Evolutionary conservation across 2,329 filamentous ascomycete genomes (phyloP).

Genomic region (Aureobasidium leucospermi): DNA sequence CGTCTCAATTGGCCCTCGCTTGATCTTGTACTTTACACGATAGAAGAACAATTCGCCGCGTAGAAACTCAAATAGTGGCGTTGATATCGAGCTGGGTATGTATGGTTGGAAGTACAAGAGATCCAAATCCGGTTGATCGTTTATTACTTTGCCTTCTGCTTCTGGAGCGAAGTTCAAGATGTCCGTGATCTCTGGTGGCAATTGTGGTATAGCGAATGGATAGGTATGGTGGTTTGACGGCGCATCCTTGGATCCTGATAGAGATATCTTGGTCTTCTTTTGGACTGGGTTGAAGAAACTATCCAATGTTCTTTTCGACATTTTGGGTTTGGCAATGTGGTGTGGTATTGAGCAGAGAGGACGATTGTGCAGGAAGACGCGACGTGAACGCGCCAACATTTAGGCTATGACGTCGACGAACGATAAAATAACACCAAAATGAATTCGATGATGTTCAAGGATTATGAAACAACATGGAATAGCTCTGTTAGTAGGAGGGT

Average conservation of each 20-base stretch:
- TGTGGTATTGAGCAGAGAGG: background rate
- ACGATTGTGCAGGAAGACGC: background rate
- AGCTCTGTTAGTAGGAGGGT: too few relatives aligned
- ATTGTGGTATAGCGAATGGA: slow-evolving; percentile 44
- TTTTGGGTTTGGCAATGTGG: slow-evolving; percentile 35
- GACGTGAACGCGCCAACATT: slow-evolving; percentile 11
- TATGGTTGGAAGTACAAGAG: slow-evolving; percentile 71
- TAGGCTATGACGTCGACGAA: slow-evolving; percentile 2
- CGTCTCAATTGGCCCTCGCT: slow-evolving; percentile 51
- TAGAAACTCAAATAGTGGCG: slow-evolving; percentile 62
- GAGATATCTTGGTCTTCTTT: slow-evolving; percentile 29
- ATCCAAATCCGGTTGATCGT: slow-evolving; percentile 63
- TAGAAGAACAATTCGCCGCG: slow-evolving; percentile 68
- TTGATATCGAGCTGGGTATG: slow-evolving; percentile 49
- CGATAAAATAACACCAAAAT: background rate
- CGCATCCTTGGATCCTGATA: slow-evolving; percentile 15
- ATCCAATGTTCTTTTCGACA: slow-evolving; percentile 51
- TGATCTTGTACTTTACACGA: slow-evolving; percentile 60
- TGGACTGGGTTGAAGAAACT: slow-evolving; percentile 56
- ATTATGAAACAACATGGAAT: too few relatives aligned
- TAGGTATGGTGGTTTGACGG: slow-evolving; percentile 43
- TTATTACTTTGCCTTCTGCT: slow-evolving; percentile 49
- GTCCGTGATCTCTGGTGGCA: slow-evolving; percentile 38
- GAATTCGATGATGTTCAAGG: too few relatives aligned
- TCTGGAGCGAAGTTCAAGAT: slow-evolving; percentile 36